Evolutionary conservation across 306 rosid genomes (phyloP), one percentile per base, ranked within the genome.

Genomic region (Aeschynomene evenia): DNA sequence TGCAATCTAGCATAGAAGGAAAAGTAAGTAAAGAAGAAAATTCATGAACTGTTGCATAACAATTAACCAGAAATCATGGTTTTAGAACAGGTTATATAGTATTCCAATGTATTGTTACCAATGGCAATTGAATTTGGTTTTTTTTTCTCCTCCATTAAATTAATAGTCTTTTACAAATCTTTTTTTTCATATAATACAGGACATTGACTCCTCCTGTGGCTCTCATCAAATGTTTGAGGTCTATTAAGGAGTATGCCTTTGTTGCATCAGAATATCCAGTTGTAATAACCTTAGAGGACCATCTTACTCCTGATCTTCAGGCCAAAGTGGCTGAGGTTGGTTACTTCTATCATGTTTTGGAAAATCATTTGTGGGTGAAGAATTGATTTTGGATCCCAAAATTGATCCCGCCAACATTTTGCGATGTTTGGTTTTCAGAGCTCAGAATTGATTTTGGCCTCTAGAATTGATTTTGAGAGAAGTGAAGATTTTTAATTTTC

Each of bases 241-340:
- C 89, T 67, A 95, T 95, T 54, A 89, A 83, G 80, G 91, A 95
- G 58, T 13, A 87, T 71, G 97, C 97, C 39, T 95, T 95, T 72
- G 74, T 63, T 3, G 88, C 82, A 28, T 89, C 99, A 22, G 96
- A 95, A n/a, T 95, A 89, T 83, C 99, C 99, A 6, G 89, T 91
- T 81, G 92, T 95, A 33, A 91, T 95, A 68, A 95, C 99, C 79
- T 82, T 95, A 42, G 99, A 95, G 76, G 99, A 95, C 63, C 99
- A 95, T 63, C 92, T 95, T 43, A 88, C 99, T 55, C 96, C 96
- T 14, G 83, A 87, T 68, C 99, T 95, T 79, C 99, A 95, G 78
- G 95, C 95, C 63, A 95, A 87, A 95, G 95, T 89, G 37, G 99
- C 99, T 9, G 67, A 77, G 91, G 97, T 91, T 69, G 59, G 85